A percentile compares a stretch with the other conserved stretches of the same genome.
Evolutionary conservation across 2,329 filamentous ascomycete genomes (phyloP).

Genomic region (Albifimbria verrucaria): DNA sequence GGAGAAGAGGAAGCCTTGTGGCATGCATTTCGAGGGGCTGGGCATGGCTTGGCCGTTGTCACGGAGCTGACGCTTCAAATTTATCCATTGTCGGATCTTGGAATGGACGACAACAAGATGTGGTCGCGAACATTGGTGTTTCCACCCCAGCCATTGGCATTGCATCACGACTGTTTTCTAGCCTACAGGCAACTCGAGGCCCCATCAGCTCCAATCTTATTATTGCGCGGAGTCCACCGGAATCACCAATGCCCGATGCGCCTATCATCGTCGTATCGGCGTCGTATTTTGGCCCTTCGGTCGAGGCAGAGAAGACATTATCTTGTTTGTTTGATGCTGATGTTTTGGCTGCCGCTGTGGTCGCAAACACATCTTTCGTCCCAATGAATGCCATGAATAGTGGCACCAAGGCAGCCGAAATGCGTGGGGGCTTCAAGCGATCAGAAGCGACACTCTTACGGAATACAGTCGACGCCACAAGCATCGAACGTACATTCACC

Average conservation of each 20-base stretch:
- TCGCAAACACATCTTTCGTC: constrained; percentile 16
- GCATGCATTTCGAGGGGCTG: constrained; percentile 28
- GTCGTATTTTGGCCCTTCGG: constrained; percentile 19
- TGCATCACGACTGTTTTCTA: constrained; percentile 17
- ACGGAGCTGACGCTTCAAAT: constrained; percentile 21
- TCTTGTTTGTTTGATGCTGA: constrained; percentile 12
- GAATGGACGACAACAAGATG: constrained; percentile 23
- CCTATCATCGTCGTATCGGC: constrained; percentile 23
- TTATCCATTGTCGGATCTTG: constrained; percentile 19
- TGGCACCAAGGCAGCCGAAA: constrained; percentile 15
- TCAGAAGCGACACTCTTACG: constrained; percentile 1
- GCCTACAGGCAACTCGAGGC: constrained; percentile 13
- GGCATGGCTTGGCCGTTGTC: constrained; percentile 30
- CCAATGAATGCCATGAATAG: constrained; percentile 19
- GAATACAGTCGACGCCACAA: constrained; percentile 23
- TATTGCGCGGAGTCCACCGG: constrained; percentile 23
- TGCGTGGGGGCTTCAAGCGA: constrained; percentile 18
- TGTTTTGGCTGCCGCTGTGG: constrained; percentile 14
- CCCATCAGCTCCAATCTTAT: constrained; percentile 13
- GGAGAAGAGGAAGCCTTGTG: constrained; percentile 24
- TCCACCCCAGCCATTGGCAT: constrained; percentile 15
- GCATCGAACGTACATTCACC: constrained; percentile 3
- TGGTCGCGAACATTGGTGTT: constrained; percentile 29
- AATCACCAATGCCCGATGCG: constrained; percentile 21
- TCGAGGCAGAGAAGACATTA: constrained; percentile 18